phyloP scores from a whole-genome alignment of 805 yeast species.

The Teunomyces panamensis region DNA sequence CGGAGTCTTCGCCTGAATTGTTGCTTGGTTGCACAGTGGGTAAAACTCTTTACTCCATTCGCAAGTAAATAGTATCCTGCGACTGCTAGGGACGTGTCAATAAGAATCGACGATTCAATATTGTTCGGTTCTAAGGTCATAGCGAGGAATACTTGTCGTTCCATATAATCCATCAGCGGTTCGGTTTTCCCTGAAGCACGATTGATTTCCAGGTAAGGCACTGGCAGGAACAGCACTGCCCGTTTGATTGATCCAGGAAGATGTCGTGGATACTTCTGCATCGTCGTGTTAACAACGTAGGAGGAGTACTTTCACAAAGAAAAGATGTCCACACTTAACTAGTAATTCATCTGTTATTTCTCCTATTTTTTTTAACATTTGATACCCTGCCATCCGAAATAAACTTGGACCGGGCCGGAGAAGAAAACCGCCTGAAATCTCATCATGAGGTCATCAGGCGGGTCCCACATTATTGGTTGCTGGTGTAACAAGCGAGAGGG shows the following conservation, averaged over 20 bases:
- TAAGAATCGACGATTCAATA: constrained; percentile 3
- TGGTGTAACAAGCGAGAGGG: no score
- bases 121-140: neutral
- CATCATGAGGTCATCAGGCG: neutral
- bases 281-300: neutral
- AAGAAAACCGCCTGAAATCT: neutral
- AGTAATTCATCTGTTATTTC: no score
- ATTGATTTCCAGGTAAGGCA: neutral
- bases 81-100: constrained; percentile 7
- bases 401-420: no score
- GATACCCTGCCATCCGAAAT: no score
- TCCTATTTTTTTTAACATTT: no score
- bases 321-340: no score
- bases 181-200: neutral
- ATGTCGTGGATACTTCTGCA: neutral
- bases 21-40: neutral
- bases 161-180: constrained; percentile 8
- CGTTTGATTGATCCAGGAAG: neutral
- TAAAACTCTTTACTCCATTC: constrained; percentile 6
- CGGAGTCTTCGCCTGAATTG: neutral
- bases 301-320: no score
- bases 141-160: constrained; percentile 3
- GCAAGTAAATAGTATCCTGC: constrained; percentile 9
- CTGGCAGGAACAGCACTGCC: neutral
- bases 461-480: no score